phyloP scores from a whole-genome alignment of 1,139 yeast genomes.

The Scheffersomyces insectosa region DNA sequence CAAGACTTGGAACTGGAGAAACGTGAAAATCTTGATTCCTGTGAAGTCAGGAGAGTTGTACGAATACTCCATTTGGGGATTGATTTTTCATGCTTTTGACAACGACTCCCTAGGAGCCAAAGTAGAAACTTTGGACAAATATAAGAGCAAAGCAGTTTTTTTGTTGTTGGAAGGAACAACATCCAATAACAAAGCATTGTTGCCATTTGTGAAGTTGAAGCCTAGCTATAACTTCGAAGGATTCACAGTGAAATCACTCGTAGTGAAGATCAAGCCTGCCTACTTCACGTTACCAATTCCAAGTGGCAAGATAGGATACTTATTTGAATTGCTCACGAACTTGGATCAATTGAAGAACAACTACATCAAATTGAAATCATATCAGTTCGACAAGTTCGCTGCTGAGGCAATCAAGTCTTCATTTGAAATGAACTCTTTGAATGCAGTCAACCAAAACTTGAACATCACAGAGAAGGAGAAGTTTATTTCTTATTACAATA shows the following conservation, averaged over 20 bases:
- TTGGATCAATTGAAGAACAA: slow-evolving; percentile 15
- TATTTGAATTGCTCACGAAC: slow-evolving; percentile 27
- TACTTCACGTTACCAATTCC: slow-evolving; percentile 39
- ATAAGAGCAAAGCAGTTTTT: slow-evolving; percentile 40
- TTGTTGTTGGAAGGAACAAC: slow-evolving; percentile 70
- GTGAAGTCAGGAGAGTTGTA: slow-evolving; percentile 36
- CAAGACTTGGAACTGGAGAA: slow-evolving; percentile 25
- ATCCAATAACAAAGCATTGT: slow-evolving; percentile 60
- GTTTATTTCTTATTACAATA: slow-evolving; percentile 34
- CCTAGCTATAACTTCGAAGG: slow-evolving; percentile 12
- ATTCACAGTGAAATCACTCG: slow-evolving; percentile 41
- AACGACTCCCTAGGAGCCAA: slow-evolving; percentile 7
- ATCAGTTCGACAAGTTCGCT: slow-evolving; percentile 20
- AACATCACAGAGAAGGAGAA: slow-evolving; percentile 27
- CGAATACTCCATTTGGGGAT: slow-evolving; percentile 33
- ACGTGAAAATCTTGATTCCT: slow-evolving; percentile 47
- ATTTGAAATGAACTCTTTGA: slow-evolving; percentile 33
- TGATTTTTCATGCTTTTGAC: slow-evolving; percentile 35
- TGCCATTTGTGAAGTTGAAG: slow-evolving; percentile 39
- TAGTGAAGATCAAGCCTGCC: slow-evolving; percentile 41
- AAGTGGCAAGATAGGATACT: slow-evolving; percentile 20
- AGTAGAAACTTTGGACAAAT: slow-evolving; percentile 19
- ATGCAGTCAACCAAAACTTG: slow-evolving; percentile 27
- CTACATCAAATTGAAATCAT: slow-evolving; percentile 26
- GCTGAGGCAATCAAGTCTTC: slow-evolving; percentile 19